Evolutionary conservation across 768 basidiomycete species (phyloP), one percentile per base, ranked within the genome.

Genomic region (Multifurca ochricompacta): DNA sequence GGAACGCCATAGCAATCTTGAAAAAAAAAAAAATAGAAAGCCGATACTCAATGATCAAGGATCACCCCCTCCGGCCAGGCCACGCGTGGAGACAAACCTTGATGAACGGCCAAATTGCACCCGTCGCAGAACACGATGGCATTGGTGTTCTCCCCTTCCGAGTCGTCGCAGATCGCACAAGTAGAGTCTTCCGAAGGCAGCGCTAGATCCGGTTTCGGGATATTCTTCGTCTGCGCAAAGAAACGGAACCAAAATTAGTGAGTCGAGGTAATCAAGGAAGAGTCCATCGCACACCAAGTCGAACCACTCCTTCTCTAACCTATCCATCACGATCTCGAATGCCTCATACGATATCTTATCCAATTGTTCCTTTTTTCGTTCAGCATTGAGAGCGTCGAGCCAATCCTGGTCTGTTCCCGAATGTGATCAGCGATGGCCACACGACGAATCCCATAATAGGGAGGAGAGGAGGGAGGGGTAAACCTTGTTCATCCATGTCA

Each of bases 401-500:
- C 96, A 99, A 69, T 91, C 88, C 69, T 91, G 83, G 71, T 98
- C 94, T 94, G 48, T 13, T n/a, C n/a, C 27, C 16, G n/a, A 23
- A n/a, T n/a, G 16, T 35, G 19, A 30, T 41, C 18, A 32, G 40
- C n/a, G n/a, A n/a, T n/a, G n/a, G n/a, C n/a, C n/a, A n/a, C n/a
- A n/a, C n/a, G n/a, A n/a, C n/a, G n/a, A n/a, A n/a, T n/a, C n/a
- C n/a, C n/a, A n/a, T n/a, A n/a, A n/a, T n/a, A n/a, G n/a, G n/a
- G n/a, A n/a, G n/a, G n/a, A n/a, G n/a, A n/a, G n/a, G n/a, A n/a
- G n/a, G n/a, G n/a, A n/a, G n/a, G n/a, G n/a, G n/a, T n/a, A n/a
- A n/a, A 87, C 92, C 94, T 81, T 97, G 94, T 66, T 97, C 96
- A 65, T 98, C 96, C 93, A 99, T 98, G 66, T 98, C 96, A 74